Base-by-base conservation (phyloP, 192 early-diverging fungal genomes). In the Backusella psychrophila region DNA sequence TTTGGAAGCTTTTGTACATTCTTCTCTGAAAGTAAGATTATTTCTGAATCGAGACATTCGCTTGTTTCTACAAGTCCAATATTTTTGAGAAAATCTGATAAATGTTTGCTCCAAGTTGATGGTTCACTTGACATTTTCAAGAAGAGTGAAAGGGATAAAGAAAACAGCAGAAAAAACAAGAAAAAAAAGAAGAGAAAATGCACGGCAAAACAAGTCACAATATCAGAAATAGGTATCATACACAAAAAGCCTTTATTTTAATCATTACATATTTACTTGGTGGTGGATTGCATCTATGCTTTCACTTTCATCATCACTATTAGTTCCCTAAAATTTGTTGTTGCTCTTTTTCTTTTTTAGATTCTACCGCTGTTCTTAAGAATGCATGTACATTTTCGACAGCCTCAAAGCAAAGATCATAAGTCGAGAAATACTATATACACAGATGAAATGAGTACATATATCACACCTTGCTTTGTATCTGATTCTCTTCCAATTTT, bases 351-450 rank as follows among this genome's bases (percentile, higher is more conserved):
- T 87, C 75, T n/a, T 88, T 80, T 66, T 86, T 90, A 33, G 87
- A 83, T 44, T 88, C 85, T 7, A 94, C 85, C 11, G 89, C 88
- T 31, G 87, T 83, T 72, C 91, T 82, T 75, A 94, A 90, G 68
- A 94, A 94, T 46, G 84, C 88, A 72, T 87, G 84, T 3, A 90
- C 81, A 46, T 85, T 83, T 26, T 88, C 80, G 0, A 82, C 76
- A 23, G 88, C 82, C 33, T 75, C 69, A 38, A 59, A 77, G 19
- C 82, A 84, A 19, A 77, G 6, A 17, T 84, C 82, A 35, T 82
- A 75, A 67, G 79, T 85, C 6, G 75, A 36, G 63, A 84, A 84
- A 72, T 78, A 84, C 85, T 84, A 81, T 26, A 6, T 0, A 72
- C 35, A 53, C 38, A 44, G 34, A 59, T 21, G n/a, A 63, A 9